Base-by-base conservation (phyloP, 495 filamentous ascomycete genomes). In the Neurospora sublineolata region DNA sequence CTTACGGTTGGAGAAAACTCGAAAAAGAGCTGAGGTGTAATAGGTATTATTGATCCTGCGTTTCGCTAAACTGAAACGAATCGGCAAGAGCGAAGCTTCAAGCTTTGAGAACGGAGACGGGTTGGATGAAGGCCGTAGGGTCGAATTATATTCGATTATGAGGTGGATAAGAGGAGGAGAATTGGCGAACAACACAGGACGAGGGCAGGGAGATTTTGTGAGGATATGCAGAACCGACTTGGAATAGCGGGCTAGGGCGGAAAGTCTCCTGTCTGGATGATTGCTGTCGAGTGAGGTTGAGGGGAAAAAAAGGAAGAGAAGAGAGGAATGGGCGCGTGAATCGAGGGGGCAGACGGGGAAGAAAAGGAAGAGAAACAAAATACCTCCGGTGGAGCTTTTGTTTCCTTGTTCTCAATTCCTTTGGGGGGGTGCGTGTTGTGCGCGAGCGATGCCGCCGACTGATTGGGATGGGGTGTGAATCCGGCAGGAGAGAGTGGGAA, bases 141-240 rank as follows among this genome's bases (percentile, higher is more conserved):
- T 60, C 52, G 52, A 60, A 60, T 33, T 33, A 60, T 60, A 60
- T 44, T 52, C 44, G 44, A 52, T 52, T 52, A 52, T 52, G 44
- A n/a, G 44, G 12, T 64, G 30, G 46, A 27, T 37, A 20, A 8
- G 37, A 18, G 37, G 42, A 68, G 37, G 12, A 10, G 18, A 44
- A 58, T 37, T 60, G 37, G 72, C 71, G 77, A 80, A 80, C 79
- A 78, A 79, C 77, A 79, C 77, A 76, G 74, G 76, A 78, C 77
- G 75, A 70, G 72, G 71, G 39, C 70, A 72, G 37, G 37, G 64
- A 69, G 37, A 27, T 64, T 39, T 42, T 36, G 68, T 30, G 42
- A 72, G 42, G 68, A 69, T 70, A 46, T 73, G 75, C 74, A 72
- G 73, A 75, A 72, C 72, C 69, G 70, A 68, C 42, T 41, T 64